Base-by-base conservation (phyloP, 2,329 filamentous ascomycete species). In the Ophiostoma sp. region DNA sequence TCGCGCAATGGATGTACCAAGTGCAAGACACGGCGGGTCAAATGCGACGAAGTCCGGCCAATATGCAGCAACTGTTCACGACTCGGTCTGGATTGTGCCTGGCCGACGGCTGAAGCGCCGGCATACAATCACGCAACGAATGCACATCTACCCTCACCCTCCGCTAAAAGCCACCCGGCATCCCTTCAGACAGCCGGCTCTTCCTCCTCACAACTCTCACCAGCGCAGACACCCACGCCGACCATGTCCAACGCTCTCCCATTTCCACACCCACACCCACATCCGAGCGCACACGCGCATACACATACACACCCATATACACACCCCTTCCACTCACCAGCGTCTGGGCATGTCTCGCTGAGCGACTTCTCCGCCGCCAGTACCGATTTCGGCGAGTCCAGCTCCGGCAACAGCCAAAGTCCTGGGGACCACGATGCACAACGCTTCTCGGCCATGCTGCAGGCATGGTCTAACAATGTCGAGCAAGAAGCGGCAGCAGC, bases 1-100 rank as follows among this genome's bases (percentile, higher is more conserved):
- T 80, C 79, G 12, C 78, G 79, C 52, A 79, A 80, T 25, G 79
- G 79, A 3, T 80, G 79, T 71, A 72, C 74, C 11, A 79, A 77
- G 19, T 80, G 79, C 74, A 80, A 80, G 61, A 70, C 72, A 0
- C 77, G 79, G 2, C 78, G 79, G 0, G 79, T 80, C 39, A 80
- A 79, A 72, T 79, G 78, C 64, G 78, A 79, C 69, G 78, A 79
- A 64, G 48, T 63, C 2, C 74, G 73, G 17, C 78, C 78, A 0
- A 25, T 76, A 1, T 80, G 78, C 39, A 74, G 75, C 12, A 79
- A 78, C 70, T 79, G 78, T 69, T 52, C 31, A 3, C 78, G 78
- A 15, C 74, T 78, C n/a, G 71, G 72, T 17, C 72, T 79, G 12
- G 73, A 74, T 6, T 79, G 78, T 36, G 33, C 74, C 7, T 79